Evolutionary conservation across 192 early-diverging fungal species (phyloP).

Genomic region (Coemansia sp.): DNA sequence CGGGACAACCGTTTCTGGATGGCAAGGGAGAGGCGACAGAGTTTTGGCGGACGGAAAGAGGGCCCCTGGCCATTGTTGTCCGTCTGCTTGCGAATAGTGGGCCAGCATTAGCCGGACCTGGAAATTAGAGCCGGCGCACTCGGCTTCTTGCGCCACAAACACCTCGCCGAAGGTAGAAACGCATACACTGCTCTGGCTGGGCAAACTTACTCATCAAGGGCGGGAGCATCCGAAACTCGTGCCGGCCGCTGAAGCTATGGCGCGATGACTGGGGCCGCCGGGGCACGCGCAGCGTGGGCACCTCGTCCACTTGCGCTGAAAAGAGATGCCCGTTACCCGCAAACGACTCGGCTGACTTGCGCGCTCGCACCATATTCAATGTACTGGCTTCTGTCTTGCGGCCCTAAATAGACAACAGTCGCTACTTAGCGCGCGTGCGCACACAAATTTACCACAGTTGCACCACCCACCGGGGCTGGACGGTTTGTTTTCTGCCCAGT

Average conservation of each 20-base stretch:
- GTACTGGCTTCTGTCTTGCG: slow-evolving; percentile 28
- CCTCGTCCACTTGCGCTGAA: slow-evolving; percentile 43
- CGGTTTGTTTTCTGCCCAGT: too few species aligned
- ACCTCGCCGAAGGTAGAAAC: neutral
- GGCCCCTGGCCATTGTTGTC: neutral
- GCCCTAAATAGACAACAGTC: slow-evolving; percentile 37
- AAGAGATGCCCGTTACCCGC: slow-evolving; percentile 28
- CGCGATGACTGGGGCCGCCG: slow-evolving; percentile 51
- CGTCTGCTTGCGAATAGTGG: neutral
- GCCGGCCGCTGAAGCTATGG: slow-evolving; percentile 44
- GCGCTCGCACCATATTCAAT: slow-evolving; percentile 42
- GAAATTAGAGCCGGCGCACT: neutral
- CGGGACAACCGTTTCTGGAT: neutral
- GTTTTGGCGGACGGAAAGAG: neutral
- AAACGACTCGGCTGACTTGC: slow-evolving; percentile 44
- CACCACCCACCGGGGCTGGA: too few species aligned
- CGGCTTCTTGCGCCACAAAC: slow-evolving; percentile 20
- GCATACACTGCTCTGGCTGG: neutral
- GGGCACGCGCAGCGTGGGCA: slow-evolving; percentile 30
- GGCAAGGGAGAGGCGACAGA: neutral
- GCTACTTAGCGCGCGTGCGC: too few species aligned
- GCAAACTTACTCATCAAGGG: slow-evolving; percentile 35
- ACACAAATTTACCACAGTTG: too few species aligned
- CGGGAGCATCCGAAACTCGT: slow-evolving; percentile 50
- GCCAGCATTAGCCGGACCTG: too few species aligned